Conservation (phyloP, 441 rosid genomes). For the Pelargonium myrrhifolium region DNA sequence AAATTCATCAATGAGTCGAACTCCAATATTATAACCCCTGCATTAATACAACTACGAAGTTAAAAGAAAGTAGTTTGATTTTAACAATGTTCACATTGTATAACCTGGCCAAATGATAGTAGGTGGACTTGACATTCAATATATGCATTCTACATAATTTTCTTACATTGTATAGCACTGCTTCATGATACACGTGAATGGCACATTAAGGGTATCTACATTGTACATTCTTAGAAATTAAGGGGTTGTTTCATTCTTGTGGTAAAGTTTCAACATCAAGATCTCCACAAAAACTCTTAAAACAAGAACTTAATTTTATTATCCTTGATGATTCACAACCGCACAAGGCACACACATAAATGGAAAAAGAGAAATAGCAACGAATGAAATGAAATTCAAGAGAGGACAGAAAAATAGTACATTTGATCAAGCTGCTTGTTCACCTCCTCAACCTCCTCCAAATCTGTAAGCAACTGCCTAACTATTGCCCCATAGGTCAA, state of each 20-base stretch:
- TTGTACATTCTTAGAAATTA: no score
- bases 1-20: constrained; percentile 81
- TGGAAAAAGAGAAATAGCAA: neutral
- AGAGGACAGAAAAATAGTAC: no score
- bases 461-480: constrained; percentile 84
- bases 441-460: constrained; percentile 94
- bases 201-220: no score
- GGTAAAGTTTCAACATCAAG: neutral
- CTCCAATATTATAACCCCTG: constrained; percentile 94
- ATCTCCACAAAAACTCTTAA: neutral
- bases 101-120: neutral
- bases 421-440: constrained; percentile 97
- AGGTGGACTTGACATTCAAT: neutral
- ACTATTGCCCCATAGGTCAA: constrained; percentile 86
- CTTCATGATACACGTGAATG: neutral
- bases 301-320: neutral
- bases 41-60: constrained; percentile 17
- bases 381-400: neutral
- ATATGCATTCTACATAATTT: neutral
- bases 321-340: neutral
- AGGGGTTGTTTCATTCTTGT: neutral
- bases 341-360: neutral
- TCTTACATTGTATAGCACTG: neutral
- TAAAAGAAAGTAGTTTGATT: neutral
- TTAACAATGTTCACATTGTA: neutral